These are phyloP conservation scores for Candida maesae DNA, from an alignment of 805 yeast species.

Conservation along the genomic window DNA sequence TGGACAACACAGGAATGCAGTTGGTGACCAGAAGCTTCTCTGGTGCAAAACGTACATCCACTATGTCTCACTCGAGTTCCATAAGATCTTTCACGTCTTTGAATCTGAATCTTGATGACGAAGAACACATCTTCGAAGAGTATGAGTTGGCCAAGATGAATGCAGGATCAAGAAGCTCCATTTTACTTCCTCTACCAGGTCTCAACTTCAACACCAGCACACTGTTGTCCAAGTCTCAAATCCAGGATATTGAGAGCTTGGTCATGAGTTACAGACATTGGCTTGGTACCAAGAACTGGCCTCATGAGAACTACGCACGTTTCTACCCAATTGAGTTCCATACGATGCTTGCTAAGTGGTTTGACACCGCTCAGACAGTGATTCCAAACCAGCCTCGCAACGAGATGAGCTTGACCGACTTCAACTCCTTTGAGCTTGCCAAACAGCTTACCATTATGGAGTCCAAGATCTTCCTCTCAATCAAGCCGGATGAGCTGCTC, in stretches of 20 bases:
- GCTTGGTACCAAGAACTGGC: constrained; percentile 30
- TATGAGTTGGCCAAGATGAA: constrained; percentile 49
- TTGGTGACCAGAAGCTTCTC: constrained; percentile 49
- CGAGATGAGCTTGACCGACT: constrained; percentile 31
- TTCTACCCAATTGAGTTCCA: constrained; percentile 24
- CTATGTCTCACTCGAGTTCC: constrained; percentile 36
- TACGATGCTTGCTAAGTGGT: constrained; percentile 46
- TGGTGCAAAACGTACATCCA: constrained; percentile 25
- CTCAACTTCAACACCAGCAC: constrained; percentile 23
- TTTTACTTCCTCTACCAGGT: constrained; percentile 25
- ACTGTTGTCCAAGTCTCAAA: constrained; percentile 26
- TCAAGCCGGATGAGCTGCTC: constrained; percentile 62
- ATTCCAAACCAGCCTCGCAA: constrained; percentile 4
- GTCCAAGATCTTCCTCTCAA: constrained; percentile 57
- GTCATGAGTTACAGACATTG: constrained; percentile 51
- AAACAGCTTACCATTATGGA: constrained; percentile 75
- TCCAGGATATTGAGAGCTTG: constrained; percentile 39
- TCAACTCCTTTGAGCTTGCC: constrained; percentile 71
- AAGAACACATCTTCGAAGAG: constrained; percentile 52
- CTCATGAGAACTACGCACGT: constrained; percentile 16
- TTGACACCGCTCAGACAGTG: constrained; percentile 45
- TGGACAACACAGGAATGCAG: constrained; percentile 34
- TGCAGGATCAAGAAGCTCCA: constrained; percentile 40
- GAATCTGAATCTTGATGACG: constrained; percentile 26
- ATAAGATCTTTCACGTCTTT: constrained; percentile 30